Base-by-base conservation (phyloP, 805 yeast species). In the Lipomyces yamanashiensis region DNA sequence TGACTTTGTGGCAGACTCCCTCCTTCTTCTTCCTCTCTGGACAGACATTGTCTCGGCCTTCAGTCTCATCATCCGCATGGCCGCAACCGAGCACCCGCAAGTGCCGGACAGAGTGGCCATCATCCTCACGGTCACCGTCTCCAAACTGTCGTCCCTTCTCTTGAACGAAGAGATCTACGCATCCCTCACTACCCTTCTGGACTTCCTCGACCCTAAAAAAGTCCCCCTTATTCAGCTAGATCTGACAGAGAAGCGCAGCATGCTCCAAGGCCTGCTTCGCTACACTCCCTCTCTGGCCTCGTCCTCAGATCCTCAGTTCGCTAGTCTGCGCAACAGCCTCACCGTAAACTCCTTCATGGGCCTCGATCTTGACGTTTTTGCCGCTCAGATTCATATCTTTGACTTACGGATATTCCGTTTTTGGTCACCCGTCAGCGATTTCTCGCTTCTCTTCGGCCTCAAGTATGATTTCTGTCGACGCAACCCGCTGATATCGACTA, bases 381-480 rank as follows among this genome's bases (percentile, higher is more conserved):
- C 93, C 0, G 73, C 78, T 12, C 87, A 87, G 68, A 82, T 93
- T 47, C 86, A 87, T 67, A 77, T 79, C 21, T 87, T 92, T 62
- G 90, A 89, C 73, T 77, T 87, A 62, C 82, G 81, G 57, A 89
- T 88, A 71, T 85, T 84, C 74, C 76, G 75, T 19, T 71, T 76
- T 1, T 93, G 98, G 98, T 87, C 89, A 61, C 92, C 97, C 2
- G 82, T 87, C 65, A 76, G 79, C 13, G 98, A 93, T 76, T 85
- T 87, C 62, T 88, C 96, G 0, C 79, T 92, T 61, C 79, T 92
- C 44, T 85, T 88, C 66, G 86, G 84, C 60, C 77, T 79, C 4
- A 72, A 73, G 39, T 75, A 74, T 58, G 70, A 76, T 59, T 69
- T 79, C 75, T 71, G 85, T 65, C 76, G 84, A 59, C 71, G 84